These are phyloP conservation scores for Casuarina equisetifolia DNA, from an alignment of 306 rosid species.

Conservation along the genomic window DNA sequence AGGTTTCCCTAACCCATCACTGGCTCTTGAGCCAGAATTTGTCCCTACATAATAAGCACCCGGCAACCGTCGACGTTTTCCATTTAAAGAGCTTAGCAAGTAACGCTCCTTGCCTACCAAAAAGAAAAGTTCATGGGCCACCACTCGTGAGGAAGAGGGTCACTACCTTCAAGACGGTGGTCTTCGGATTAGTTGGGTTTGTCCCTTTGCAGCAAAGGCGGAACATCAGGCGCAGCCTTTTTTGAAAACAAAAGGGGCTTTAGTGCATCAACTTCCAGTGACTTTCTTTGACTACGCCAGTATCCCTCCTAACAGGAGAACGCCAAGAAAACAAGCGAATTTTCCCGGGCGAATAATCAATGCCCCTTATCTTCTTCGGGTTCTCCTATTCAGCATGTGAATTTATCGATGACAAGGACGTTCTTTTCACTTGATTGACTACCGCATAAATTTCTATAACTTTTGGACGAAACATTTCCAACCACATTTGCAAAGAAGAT, in stretches of 20 bases:
- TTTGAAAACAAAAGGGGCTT: background rate
- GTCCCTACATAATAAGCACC: too few species aligned
- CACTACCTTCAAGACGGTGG: background rate
- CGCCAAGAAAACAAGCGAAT: background rate
- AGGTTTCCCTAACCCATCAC: too few species aligned
- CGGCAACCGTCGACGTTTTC: too few species aligned
- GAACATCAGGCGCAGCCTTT: background rate
- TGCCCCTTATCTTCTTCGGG: too few species aligned
- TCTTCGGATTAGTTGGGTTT: background rate
- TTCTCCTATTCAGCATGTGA: background rate
- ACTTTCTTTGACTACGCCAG: background rate
- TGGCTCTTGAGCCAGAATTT: too few species aligned
- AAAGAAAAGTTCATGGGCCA: background rate
- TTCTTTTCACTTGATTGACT: background rate
- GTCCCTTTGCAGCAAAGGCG: background rate
- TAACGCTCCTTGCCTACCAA: background rate
- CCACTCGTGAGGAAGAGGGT: background rate
- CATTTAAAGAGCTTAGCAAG: too few species aligned
- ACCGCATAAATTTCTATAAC: background rate
- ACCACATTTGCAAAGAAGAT: background rate
- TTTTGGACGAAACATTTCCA: conserved; percentile 3
- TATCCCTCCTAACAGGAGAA: background rate
- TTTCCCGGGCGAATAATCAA: too few species aligned
- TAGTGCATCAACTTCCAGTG: background rate
- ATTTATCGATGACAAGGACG: background rate